A percentile compares a stretch with the other conserved stretches of the same genome.
phyloP scores from a whole-genome alignment of 768 basidiomycete genomes.

The Rhizopogon vinicolor region DNA sequence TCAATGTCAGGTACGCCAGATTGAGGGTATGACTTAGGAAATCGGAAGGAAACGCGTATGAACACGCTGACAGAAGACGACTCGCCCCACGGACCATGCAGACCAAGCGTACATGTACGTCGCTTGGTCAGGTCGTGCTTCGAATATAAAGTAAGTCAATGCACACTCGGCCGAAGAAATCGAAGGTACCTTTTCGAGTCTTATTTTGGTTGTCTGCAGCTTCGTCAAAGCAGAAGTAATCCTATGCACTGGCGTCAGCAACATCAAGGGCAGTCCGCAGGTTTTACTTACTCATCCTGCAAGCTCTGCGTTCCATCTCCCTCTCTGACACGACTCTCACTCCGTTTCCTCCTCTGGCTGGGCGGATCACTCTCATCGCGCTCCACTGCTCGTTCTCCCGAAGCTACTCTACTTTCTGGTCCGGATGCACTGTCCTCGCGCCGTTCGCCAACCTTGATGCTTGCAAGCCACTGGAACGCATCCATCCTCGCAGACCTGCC shows the following conservation, averaged over 20 bases:
- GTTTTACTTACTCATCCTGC: constrained; percentile 63
- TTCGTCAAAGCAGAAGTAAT: constrained; percentile 70
- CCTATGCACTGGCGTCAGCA: constrained; percentile 32
- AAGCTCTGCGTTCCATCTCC: constrained; percentile 43
- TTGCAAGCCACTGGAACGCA: constrained; percentile 66
- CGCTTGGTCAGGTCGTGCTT: constrained; percentile 68
- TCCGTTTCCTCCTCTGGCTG: constrained; percentile 33
- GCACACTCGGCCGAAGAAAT: neutral
- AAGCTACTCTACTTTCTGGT: constrained; percentile 46
- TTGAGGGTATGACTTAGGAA: constrained; percentile 79
- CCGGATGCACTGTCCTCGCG: constrained; percentile 52
- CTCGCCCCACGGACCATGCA: constrained; percentile 92
- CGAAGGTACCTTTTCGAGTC: constrained; percentile 71
- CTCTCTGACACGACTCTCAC: constrained; percentile 37
- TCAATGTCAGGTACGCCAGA: constrained; percentile 70
- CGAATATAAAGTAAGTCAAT: constrained; percentile 3
- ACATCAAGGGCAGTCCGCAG: neutral
- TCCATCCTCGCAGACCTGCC: constrained; percentile 57
- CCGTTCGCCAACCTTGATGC: constrained; percentile 58
- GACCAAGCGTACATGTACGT: constrained; percentile 78
- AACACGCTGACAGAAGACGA: constrained; percentile 62
- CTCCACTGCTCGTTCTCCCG: constrained; percentile 15
- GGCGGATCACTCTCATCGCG: constrained; percentile 4
- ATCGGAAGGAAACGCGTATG: constrained; percentile 84
- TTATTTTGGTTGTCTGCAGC: constrained; percentile 65